Evolutionary conservation across 2,329 filamentous ascomycete species (phyloP).

Genomic region (Drechslerella dactyloides): DNA sequence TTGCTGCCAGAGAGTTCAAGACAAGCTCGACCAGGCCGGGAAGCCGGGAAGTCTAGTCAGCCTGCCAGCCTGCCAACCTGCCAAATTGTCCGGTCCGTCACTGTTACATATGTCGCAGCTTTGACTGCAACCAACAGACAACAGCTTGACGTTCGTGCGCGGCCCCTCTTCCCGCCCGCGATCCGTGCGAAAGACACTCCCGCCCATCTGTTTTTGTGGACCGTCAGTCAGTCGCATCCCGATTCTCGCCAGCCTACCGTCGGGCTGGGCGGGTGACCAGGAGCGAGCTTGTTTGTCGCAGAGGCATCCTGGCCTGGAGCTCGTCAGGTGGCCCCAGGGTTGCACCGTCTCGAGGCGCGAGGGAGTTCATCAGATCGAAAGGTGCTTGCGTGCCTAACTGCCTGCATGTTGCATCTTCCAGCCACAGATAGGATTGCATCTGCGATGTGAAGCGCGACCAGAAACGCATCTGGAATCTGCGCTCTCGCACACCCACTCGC

Average conservation of each 20-base stretch:
- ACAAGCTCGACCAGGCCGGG: slow-evolving; percentile 22
- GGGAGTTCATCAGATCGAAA: too few relatives aligned
- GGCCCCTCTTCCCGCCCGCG: slow-evolving; percentile 31
- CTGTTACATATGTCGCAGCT: slow-evolving; percentile 13
- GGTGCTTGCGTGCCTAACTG: too few relatives aligned
- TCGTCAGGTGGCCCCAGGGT: neutral
- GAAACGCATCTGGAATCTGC: neutral
- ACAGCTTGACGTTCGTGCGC: slow-evolving; percentile 4
- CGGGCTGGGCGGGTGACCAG: neutral
- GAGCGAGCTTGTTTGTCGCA: neutral
- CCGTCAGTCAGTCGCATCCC: neutral
- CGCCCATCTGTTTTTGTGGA: neutral
- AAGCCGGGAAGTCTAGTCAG: slow-evolving; percentile 24
- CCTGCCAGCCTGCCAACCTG: too few relatives aligned
- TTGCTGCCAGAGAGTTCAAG: slow-evolving; percentile 6
- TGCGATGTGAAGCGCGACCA: slow-evolving; percentile 1
- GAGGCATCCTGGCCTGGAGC: neutral
- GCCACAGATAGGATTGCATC: neutral
- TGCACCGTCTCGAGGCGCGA: neutral
- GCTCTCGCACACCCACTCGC: neutral
- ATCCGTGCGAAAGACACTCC: slow-evolving; percentile 39
- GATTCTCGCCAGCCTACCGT: neutral
- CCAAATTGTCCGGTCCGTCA: too few relatives aligned
- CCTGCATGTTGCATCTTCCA: neutral
- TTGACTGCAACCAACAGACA: slow-evolving; percentile 11